Base-by-base conservation (phyloP, 2,329 filamentous ascomycete species). In the Capronia epimyces region DNA sequence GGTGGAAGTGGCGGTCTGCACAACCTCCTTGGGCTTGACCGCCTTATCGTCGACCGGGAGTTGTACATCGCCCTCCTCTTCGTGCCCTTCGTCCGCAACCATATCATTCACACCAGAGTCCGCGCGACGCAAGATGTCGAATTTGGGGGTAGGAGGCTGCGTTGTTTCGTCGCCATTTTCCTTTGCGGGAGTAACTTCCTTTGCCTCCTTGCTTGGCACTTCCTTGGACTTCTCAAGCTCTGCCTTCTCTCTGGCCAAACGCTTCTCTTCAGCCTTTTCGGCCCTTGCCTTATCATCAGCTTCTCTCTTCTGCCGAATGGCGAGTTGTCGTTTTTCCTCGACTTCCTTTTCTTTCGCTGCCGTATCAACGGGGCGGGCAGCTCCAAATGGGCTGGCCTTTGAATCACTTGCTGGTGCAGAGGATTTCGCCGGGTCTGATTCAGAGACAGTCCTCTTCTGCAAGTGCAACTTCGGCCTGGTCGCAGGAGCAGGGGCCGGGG, bases 361-460 rank as follows among this genome's bases (percentile, higher is more conserved):
- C 41, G 91, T 97, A 71, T 98, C 90, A 62, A 97, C 95, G 49
- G 93, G 93, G 56, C 86, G 84, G 50, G 93, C 93, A 55, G 87
- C 90, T 63, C 93, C 93, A 67, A 98, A 98, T 34, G 89, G 89
- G 69, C 86, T 97, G 21, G 89, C 80, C 75, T 96, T 97, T 36
- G 87, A 75, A 63, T 93, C 86, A 24, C 72, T 66, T 15, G 67
- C 63, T 3, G 73, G 62, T n/a, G 70, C 65, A 49, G 75, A 65
- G 44, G 73, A 63, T 8, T 74, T 68, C 47, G 65, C 66, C 13
- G 75, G 65, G 9, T 82, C 75, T 20, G 82, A 77, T 63, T 95
- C 90, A 0, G 90, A 84, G 10, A 96, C 87, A 3, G 90, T 96
- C 61, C 93, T 83, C 79, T 97, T 97, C 58, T 83, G 74, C 21